Evolutionary conservation across 2,329 filamentous ascomycete species (phyloP).

Genomic region (Ceratocystis huliohia): DNA sequence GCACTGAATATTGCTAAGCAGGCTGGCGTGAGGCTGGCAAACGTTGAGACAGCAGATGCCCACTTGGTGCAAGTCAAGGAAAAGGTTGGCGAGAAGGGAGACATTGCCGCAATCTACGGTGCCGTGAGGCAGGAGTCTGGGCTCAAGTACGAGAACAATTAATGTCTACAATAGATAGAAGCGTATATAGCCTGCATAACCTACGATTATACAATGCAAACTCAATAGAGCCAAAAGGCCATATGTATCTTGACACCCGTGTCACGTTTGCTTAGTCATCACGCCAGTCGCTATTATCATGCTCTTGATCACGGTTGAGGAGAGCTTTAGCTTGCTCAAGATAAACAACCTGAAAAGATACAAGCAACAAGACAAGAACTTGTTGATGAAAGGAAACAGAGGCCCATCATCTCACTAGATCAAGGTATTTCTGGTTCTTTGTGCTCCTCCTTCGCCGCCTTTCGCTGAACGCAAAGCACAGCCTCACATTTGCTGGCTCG

Average conservation of each 20-base stretch:
- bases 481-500: neutral
- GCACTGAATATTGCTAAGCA: conserved; percentile 52
- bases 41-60: conserved; percentile 52
- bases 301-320: neutral
- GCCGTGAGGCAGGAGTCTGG: conserved; percentile 62
- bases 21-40: conserved; percentile 49
- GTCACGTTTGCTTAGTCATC: conserved; percentile 15
- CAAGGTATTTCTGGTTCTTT: neutral
- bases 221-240: neutral
- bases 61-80: conserved; percentile 59
- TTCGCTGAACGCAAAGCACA: neutral
- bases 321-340: conserved; percentile 1
- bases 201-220: neutral
- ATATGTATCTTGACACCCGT: neutral
- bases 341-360: neutral
- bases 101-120: conserved; percentile 74
- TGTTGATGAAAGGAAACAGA: neutral
- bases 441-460: neutral
- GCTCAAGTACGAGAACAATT: conserved; percentile 54
- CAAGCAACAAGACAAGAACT: neutral
- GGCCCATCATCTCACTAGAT: neutral
- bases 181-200: neutral
- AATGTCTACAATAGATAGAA: neutral
- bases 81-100: conserved; percentile 54
- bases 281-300: neutral